phyloP scores from a whole-genome alignment of 1,284 basidiomycete genomes.

The Schizophyllum amplum region DNA sequence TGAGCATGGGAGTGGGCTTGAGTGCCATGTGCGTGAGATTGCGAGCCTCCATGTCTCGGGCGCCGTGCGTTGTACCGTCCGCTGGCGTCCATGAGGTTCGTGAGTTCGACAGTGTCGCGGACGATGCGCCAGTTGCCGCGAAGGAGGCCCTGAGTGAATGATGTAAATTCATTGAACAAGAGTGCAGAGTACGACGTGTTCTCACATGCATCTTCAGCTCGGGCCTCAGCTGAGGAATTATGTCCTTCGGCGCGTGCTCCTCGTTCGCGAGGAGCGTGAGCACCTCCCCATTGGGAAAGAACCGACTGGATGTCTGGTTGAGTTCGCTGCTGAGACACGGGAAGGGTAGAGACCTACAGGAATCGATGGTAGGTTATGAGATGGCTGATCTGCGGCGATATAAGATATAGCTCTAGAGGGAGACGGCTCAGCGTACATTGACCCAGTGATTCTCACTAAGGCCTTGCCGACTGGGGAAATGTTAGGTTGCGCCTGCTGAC shows the following conservation, averaged over 20 bases:
- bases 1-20: neutral
- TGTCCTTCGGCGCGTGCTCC: constrained; percentile 61
- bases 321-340: neutral
- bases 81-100: constrained; percentile 53
- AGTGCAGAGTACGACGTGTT: neutral
- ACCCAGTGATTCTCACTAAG: constrained; percentile 79
- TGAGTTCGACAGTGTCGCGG: constrained; percentile 50
- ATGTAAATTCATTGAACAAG: neutral
- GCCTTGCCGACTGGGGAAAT: constrained; percentile 54
- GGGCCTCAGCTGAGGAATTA: constrained; percentile 74
- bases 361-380: constrained; percentile 81
- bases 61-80: constrained; percentile 17
- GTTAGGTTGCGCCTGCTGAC: neutral
- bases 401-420: neutral
- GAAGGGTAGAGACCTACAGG: constrained; percentile 40
- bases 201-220: constrained; percentile 72
- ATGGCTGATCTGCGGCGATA: constrained; percentile 46
- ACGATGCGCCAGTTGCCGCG: constrained; percentile 63
- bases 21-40: neutral
- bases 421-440: constrained; percentile 42
- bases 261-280: constrained; percentile 85
- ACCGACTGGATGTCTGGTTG: constrained; percentile 48
- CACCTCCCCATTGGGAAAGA: constrained; percentile 82
- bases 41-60: neutral
- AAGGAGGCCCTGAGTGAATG: constrained; percentile 47